Evolutionary conservation across 768 basidiomycete species (phyloP).

Genomic region (Sporobolomyces roseus): DNA sequence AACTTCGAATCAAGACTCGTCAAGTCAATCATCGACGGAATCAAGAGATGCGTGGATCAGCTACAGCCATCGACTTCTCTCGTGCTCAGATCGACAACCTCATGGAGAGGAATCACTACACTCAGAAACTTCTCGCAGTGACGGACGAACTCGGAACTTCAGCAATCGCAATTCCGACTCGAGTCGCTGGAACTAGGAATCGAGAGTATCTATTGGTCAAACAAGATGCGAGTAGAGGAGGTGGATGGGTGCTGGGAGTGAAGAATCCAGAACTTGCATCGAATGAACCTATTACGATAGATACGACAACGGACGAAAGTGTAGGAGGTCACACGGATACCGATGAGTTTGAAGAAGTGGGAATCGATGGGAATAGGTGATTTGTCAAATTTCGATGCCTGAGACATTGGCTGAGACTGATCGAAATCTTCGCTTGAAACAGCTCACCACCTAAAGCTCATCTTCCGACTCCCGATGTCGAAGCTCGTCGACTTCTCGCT

Average conservation of each 20-base stretch:
- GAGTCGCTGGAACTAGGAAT: conserved; percentile 92
- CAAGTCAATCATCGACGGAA: conserved; percentile 89
- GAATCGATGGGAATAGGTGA: conserved; percentile 15
- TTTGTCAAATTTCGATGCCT: neutral
- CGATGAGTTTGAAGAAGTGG: conserved; percentile 50
- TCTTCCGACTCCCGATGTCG: conserved; percentile 24
- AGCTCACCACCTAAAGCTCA: conserved; percentile 7
- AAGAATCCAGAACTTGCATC: conserved; percentile 54
- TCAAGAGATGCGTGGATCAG: conserved; percentile 77
- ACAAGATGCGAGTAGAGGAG: conserved; percentile 70
- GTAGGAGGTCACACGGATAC: conserved; percentile 50
- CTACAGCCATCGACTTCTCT: conserved; percentile 91
- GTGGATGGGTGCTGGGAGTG: conserved; percentile 93
- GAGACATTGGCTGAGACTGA: neutral
- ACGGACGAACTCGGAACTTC: conserved; percentile 74
- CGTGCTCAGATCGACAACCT: conserved; percentile 91
- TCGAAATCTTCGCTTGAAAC: neutral
- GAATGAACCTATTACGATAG: conserved; percentile 76
- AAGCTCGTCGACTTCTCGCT: conserved; percentile 29
- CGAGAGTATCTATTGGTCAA: conserved; percentile 91
- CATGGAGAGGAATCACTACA: conserved; percentile 79
- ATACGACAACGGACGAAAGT: conserved; percentile 52
- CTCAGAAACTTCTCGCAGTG: conserved; percentile 85
- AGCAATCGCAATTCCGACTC: conserved; percentile 74
- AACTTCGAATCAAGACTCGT: conserved; percentile 85